Percentiles rank a stretch among this genome's conserved stretches.
phyloP scores from a whole-genome alignment of 176 grass and related monocot genomes.

The Triticum urartu region DNA sequence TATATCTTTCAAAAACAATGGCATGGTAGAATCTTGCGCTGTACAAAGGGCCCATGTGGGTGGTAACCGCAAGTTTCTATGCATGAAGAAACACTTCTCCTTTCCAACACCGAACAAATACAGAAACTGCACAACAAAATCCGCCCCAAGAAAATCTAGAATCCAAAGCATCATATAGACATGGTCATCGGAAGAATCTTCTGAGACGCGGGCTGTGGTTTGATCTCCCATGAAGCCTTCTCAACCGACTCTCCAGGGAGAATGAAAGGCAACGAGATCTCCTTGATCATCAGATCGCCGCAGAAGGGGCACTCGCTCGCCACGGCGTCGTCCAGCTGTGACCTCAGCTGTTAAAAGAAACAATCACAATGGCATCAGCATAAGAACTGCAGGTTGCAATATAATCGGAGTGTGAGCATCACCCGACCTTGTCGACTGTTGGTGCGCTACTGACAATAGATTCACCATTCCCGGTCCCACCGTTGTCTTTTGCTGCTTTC shows the following conservation, averaged over 20 bases:
- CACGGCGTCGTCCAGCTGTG: conserved; percentile 83
- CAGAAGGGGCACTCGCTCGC: conserved; percentile 94
- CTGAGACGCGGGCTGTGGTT: conserved; percentile 46
- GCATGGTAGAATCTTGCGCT: not conserved
- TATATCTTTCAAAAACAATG: not conserved
- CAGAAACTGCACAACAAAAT: not conserved
- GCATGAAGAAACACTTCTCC: not conserved
- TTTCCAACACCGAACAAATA: not conserved
- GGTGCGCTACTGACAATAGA: conserved; percentile 37
- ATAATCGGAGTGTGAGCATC: not conserved
- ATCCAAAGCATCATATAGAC: conserved; percentile 41
- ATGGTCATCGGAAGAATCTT: conserved; percentile 94
- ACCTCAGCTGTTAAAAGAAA: conserved; percentile 60
- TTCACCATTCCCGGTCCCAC: conserved; percentile 48
- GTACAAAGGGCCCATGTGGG: conserved; percentile 7
- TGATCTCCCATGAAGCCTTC: conserved; percentile 90
- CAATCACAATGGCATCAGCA: not conserved
- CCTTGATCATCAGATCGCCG: conserved; percentile 94
- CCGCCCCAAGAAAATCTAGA: not conserved
- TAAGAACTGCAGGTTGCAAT: not conserved
- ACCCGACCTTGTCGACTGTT: conserved; percentile 74
- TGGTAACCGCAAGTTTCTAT: too few relatives aligned
- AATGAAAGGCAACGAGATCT: conserved; percentile 83
- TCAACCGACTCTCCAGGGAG: conserved; percentile 58
- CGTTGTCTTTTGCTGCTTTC: conserved; percentile 51